A percentile compares a stretch with the other conserved stretches of the same genome.
These are phyloP conservation scores for Yarrowia keelungensis DNA, from an alignment of 805 yeast species.

Conservation along the genomic window DNA sequence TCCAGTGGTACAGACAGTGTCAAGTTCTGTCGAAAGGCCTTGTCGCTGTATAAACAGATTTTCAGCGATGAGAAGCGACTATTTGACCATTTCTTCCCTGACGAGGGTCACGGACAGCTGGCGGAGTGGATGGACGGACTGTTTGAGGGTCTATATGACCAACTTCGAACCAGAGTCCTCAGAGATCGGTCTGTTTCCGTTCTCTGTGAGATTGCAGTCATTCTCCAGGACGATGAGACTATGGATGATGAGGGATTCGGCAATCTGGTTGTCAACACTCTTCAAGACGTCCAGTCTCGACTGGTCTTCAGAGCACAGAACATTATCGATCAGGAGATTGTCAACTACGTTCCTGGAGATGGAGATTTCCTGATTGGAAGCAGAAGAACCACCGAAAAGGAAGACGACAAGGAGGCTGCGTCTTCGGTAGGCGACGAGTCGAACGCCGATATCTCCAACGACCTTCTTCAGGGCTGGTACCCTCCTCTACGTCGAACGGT, in stretches of 20 bases:
- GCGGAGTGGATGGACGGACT: constrained; percentile 67
- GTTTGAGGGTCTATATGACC: constrained; percentile 80
- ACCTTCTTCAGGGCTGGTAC: constrained; percentile 56
- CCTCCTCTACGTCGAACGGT: constrained; percentile 76
- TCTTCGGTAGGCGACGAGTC: constrained; percentile 20
- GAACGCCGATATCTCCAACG: constrained; percentile 39
- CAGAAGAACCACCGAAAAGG: constrained; percentile 32
- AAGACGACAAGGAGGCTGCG: neutral
- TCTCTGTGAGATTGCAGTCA: constrained; percentile 76
- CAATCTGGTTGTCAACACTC: constrained; percentile 39
- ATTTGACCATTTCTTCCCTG: constrained; percentile 50
- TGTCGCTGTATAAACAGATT: constrained; percentile 65
- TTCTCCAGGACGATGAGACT: constrained; percentile 68
- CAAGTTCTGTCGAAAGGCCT: constrained; percentile 65
- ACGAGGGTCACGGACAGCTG: constrained; percentile 50
- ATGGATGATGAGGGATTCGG: constrained; percentile 43
- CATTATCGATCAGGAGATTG: constrained; percentile 71
- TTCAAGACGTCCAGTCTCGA: constrained; percentile 79
- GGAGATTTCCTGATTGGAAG: constrained; percentile 71
- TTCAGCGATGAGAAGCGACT: constrained; percentile 67
- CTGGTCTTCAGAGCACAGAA: constrained; percentile 79
- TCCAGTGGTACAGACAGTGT: constrained; percentile 55
- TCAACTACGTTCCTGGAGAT: constrained; percentile 67
- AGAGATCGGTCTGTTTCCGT: constrained; percentile 71
- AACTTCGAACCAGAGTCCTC: constrained; percentile 67